phyloP scores from a whole-genome alignment of 1,139 yeast genomes.

The Yamadazyma kanchanaburiensis region DNA sequence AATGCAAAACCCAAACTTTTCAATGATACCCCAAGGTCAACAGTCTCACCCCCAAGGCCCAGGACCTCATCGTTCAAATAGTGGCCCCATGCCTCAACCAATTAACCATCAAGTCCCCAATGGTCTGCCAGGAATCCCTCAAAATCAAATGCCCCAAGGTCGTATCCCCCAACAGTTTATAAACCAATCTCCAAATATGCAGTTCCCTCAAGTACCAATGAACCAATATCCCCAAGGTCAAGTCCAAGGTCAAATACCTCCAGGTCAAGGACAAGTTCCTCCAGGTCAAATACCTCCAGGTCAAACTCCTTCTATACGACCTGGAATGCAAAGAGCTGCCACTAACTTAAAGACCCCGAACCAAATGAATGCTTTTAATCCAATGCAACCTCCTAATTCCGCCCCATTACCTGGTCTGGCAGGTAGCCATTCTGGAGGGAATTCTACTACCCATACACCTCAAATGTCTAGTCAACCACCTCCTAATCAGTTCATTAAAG shows the following conservation, averaged over 20 bases:
- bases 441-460: constrained; percentile 26
- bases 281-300: constrained; percentile 10
- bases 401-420: constrained; percentile 21
- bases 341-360: constrained; percentile 11
- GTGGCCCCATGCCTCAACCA: constrained; percentile 8
- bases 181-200: constrained; percentile 12
- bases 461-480: constrained; percentile 23
- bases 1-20: constrained; percentile 9
- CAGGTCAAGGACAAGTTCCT: constrained; percentile 9
- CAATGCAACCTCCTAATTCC: constrained; percentile 20
- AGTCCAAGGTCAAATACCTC: constrained; percentile 5
- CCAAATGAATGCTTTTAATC: constrained; percentile 4
- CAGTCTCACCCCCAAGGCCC: constrained; percentile 1
- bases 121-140: constrained; percentile 3
- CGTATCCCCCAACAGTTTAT: constrained; percentile 8
- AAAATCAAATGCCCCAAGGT: constrained; percentile 2
- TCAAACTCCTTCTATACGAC: too few species aligned
- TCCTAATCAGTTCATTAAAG: constrained; percentile 1
- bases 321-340: constrained; percentile 20
- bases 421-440: constrained; percentile 13
- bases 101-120: constrained; percentile 12
- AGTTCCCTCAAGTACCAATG: constrained; percentile 9
- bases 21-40: constrained; percentile 2
- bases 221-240: constrained; percentile 2
- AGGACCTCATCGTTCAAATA: constrained; percentile 4